phyloP scores from a whole-genome alignment of 2,329 filamentous ascomycete species.

The Ustilaginoidea virens region DNA sequence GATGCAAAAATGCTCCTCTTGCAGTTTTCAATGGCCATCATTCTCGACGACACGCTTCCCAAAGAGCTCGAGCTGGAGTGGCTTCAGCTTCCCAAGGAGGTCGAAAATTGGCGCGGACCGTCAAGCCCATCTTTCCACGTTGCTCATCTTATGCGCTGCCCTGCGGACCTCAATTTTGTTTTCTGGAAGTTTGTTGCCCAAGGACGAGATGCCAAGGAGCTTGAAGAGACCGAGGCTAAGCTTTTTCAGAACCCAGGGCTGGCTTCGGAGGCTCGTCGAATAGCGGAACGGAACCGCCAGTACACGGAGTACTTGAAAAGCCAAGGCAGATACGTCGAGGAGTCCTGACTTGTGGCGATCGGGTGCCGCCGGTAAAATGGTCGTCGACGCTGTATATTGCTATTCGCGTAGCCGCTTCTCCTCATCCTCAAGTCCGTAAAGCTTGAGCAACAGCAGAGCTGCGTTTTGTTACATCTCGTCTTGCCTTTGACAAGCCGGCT shows the following conservation, averaged over 20 bases:
- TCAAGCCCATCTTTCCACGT: slow-evolving; percentile 1
- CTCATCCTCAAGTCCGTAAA: not conserved
- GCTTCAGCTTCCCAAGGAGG: no score
- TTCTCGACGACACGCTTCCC: not conserved
- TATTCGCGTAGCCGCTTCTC: not conserved
- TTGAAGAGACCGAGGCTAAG: not conserved
- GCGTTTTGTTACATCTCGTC: not conserved
- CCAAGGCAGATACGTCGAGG: slow-evolving; percentile 1
- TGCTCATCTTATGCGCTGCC: slow-evolving; percentile 1
- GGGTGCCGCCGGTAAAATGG: no score
- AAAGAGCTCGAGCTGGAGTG: slow-evolving; percentile 1
- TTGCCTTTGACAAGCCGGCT: not conserved
- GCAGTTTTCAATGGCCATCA: slow-evolving; percentile 1
- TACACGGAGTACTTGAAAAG: slow-evolving; percentile 3
- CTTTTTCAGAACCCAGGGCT: slow-evolving; percentile 1
- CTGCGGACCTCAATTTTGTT: slow-evolving; percentile 2
- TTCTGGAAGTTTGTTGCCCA: slow-evolving; percentile 1
- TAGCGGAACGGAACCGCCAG: slow-evolving; percentile 1
- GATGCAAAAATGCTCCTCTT: no score
- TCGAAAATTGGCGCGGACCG: slow-evolving; percentile 2
- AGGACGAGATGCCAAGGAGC: not conserved
- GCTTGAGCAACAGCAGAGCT: not conserved
- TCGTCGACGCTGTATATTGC: not conserved
- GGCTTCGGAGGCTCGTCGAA: slow-evolving; percentile 2
- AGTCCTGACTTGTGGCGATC: not conserved